Conservation (phyloP, 2,329 filamentous ascomycete genomes). For the Paraphoma sp. region DNA sequence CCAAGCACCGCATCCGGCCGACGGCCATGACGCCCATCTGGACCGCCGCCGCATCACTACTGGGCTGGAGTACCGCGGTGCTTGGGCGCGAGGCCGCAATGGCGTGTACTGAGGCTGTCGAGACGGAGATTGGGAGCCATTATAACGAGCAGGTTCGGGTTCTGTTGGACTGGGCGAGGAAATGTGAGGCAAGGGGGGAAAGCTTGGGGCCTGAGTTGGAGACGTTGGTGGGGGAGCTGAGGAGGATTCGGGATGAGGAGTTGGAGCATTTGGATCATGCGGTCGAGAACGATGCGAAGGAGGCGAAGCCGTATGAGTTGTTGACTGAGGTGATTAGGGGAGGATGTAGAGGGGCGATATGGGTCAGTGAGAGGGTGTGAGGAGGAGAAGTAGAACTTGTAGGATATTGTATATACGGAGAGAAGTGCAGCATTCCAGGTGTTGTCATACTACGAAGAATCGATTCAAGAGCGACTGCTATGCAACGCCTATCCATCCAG, state of each 20-base stretch:
- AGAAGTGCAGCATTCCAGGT: no score
- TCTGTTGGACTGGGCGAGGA: slow-evolving; percentile 79
- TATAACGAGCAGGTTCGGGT: slow-evolving; percentile 91
- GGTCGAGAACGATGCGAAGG: slow-evolving; percentile 88
- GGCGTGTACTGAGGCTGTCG: slow-evolving; percentile 97
- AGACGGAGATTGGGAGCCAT: slow-evolving; percentile 96
- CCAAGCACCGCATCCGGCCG: slow-evolving; percentile 87
- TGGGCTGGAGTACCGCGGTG: slow-evolving; percentile 89
- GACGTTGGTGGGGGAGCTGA: slow-evolving; percentile 74
- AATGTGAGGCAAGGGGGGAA: slow-evolving; percentile 79
- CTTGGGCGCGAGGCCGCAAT: slow-evolving; percentile 94
- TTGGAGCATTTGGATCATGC: slow-evolving; percentile 96
- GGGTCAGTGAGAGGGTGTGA: slow-evolving; percentile 79
- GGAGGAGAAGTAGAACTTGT: not conserved
- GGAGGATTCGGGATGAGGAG: slow-evolving; percentile 91
- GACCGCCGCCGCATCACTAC: slow-evolving; percentile 76
- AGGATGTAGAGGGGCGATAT: slow-evolving; percentile 93
- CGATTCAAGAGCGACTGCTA: not conserved
- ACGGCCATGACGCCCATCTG: slow-evolving; percentile 93
- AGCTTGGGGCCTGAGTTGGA: slow-evolving; percentile 80
- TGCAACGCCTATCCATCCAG: not conserved
- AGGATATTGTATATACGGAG: not conserved
- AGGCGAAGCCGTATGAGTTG: slow-evolving; percentile 87
- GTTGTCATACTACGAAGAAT: not conserved
- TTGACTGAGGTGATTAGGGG: slow-evolving; percentile 85